Evolutionary conservation across 1,139 yeast species (phyloP).

Genomic region (Petasospora rhodanensis): DNA sequence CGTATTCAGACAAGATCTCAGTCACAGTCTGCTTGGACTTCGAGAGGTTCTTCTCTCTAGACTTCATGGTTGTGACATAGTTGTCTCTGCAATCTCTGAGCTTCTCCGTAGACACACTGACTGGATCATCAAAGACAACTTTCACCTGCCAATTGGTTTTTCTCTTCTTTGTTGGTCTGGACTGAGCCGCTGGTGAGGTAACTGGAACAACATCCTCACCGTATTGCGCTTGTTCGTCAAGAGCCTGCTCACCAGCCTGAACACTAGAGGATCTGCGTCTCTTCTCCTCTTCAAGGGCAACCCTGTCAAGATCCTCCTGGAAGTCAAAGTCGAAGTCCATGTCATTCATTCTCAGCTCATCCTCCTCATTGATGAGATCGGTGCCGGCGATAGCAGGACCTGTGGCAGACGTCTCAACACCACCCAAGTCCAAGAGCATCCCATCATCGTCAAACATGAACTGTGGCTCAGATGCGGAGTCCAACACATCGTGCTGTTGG

Average conservation of each 20-base stretch:
- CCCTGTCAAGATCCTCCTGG: slow-evolving; percentile 5
- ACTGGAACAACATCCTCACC: neutral
- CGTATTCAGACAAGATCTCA: neutral
- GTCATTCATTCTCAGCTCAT: slow-evolving; percentile 1
- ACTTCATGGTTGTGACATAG: slow-evolving; percentile 19
- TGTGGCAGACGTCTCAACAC: neutral
- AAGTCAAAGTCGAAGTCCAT: slow-evolving; percentile 11
- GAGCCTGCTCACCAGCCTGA: neutral
- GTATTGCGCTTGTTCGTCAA: too few relatives aligned
- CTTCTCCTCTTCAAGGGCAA: neutral
- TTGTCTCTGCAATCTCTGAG: slow-evolving; percentile 23
- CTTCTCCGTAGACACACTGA: slow-evolving; percentile 20
- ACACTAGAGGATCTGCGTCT: slow-evolving; percentile 6
- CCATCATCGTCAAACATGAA: slow-evolving; percentile 27
- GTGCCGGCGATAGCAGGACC: slow-evolving; percentile 3
- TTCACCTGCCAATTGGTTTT: slow-evolving; percentile 2
- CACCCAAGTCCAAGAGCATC: slow-evolving; percentile 16
- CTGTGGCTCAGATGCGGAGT: slow-evolving; percentile 15
- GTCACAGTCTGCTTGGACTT: too few relatives aligned
- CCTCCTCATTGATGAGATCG: neutral
- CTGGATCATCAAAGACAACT: slow-evolving; percentile 13
- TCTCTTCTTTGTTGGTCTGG: slow-evolving; percentile 5
- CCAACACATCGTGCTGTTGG: slow-evolving; percentile 13
- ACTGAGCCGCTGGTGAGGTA: neutral
- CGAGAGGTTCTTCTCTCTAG: slow-evolving; percentile 5